Base-by-base conservation (phyloP, 2,329 filamentous ascomycete species). In the Paecilomyces niveus region DNA sequence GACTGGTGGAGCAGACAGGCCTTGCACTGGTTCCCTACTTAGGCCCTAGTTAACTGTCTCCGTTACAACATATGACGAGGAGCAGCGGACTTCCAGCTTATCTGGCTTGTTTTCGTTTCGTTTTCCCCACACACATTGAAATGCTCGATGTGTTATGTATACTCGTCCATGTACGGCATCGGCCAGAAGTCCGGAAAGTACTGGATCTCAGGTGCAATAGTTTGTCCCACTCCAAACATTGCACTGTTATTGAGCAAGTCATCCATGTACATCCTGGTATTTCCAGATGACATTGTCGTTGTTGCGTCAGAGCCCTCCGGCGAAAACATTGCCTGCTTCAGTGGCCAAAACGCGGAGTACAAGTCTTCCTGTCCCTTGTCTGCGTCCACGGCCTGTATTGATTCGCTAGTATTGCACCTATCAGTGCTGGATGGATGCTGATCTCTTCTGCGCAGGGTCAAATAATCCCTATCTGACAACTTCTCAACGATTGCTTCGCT, bases 401-500 rank as follows among this genome's bases (percentile, higher is more conserved):
- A 13, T 54, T 49, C 2, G 29, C 22, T 33, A 53, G 29, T 33
- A 59, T 10, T 3, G 53, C 55, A 13, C 57, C 53, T 49, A 53
- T 49, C 29, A 57, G 35, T 15, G 18, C 18, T 8, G 55, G 24
- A 22, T 54, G 52, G 24, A 8, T 35, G 53, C 1, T 53, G 58
- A 18, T 54, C 55, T 8, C 21, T 54, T 2, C 58, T 51, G 53
- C 55, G 58, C 11, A 29, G 54, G 13, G 45, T 53, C 6, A 60
- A 39, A 8, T 57, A 57, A 49, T 58, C 55, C 13, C 26, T 60
- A 32, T 60, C 56, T 39, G 53, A 53, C 21, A 60, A 24, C 39
- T 63, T 65, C 15, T 61, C 59, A 6, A 64, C 63, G 5, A 63
- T 56, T 21, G 58, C 60, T 13, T 57, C 63, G 45, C 63, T 64